Conservation (phyloP, 306 rosid genomes). For the Heteromeles arbutifolia region DNA sequence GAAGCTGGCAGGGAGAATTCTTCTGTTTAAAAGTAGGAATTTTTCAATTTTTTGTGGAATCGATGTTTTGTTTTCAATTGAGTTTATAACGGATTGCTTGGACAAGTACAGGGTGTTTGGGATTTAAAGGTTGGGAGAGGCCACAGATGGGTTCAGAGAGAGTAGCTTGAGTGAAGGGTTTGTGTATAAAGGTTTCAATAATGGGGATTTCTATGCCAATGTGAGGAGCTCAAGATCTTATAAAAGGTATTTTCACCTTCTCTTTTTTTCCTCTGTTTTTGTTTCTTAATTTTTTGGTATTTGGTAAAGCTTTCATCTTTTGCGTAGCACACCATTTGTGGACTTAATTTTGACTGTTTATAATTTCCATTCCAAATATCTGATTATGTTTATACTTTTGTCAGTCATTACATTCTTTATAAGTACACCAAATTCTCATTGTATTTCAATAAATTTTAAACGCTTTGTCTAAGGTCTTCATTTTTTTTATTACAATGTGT, state of each 20-base stretch:
- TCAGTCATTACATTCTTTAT: no score
- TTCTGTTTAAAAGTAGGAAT: conserved; percentile 39
- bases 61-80: background rate
- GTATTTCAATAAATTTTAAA: no score
- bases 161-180: conserved; percentile 65
- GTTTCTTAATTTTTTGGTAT: background rate
- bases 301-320: no score
- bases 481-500: no score
- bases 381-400: no score
- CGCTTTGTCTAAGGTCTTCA: no score
- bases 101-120: conserved; percentile 79
- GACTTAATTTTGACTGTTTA: no score
- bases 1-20: conserved; percentile 48
- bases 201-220: conserved; percentile 56
- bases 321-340: no score
- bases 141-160: conserved; percentile 61
- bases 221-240: conserved; percentile 91
- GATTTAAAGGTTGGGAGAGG: conserved; percentile 53
- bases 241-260: conserved; percentile 56
- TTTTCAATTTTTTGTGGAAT: background rate
- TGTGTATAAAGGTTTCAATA: conserved; percentile 54
- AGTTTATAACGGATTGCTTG: conserved; percentile 44
- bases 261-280: background rate
- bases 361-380: no score
- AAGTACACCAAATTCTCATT: no score